A percentile compares a stretch with the other conserved stretches of the same genome.
phyloP scores from a whole-genome alignment of 768 basidiomycete genomes.

The Russula dissimulans region DNA sequence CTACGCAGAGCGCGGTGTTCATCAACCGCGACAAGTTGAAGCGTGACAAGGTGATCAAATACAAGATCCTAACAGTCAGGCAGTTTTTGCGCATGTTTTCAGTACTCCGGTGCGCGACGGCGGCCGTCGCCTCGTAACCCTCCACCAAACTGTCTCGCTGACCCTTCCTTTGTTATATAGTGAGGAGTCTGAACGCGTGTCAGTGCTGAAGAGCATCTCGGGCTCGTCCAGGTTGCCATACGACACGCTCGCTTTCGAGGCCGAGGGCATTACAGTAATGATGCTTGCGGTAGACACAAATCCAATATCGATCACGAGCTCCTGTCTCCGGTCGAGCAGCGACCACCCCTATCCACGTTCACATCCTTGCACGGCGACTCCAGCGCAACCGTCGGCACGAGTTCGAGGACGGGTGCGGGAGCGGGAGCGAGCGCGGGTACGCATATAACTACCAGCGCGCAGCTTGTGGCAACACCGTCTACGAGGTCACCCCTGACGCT shows the following conservation, averaged over 20 bases:
- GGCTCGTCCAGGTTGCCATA: conserved; percentile 73
- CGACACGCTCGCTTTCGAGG: conserved; percentile 75
- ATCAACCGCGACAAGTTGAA: conserved; percentile 48
- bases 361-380: neutral
- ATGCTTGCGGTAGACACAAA: conserved; percentile 54
- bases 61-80: conserved; percentile 96
- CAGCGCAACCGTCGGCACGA: too few species aligned
- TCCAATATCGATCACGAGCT: conserved; percentile 99
- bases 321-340: conserved; percentile 51
- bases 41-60: conserved; percentile 88
- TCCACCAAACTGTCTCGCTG: neutral
- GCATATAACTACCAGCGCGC: neutral
- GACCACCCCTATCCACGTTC: neutral
- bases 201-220: conserved; percentile 87
- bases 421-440: too few species aligned
- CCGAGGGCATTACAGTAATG: conserved; percentile 78
- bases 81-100: conserved; percentile 94
- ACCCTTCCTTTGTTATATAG: conserved; percentile 30
- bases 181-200: conserved; percentile 96
- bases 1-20: too few species aligned
- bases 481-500: too few species aligned
- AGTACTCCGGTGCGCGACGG: conserved; percentile 65
- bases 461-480: too few species aligned
- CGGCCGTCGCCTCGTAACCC: neutral
- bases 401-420: neutral